A percentile compares a stretch with the other conserved stretches of the same genome.
Conservation (phyloP, 2,329 filamentous ascomycete genomes). For the Fusarium goolgardi region DNA sequence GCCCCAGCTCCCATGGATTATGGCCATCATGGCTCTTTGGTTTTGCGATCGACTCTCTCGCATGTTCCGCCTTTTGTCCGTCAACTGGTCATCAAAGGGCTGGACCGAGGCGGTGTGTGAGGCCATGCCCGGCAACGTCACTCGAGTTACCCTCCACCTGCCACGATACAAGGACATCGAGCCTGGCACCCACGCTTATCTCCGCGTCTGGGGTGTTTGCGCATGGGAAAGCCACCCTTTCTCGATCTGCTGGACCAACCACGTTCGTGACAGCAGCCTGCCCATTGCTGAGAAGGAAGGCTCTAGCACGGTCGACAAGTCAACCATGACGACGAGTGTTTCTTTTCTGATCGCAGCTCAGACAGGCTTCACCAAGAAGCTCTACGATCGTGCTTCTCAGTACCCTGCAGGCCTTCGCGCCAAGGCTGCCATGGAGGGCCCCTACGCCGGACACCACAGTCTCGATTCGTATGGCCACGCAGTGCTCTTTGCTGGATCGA, state of each 20-base stretch:
- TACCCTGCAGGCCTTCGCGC: constrained; percentile 68
- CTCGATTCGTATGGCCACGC: constrained; percentile 93
- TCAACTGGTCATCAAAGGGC: constrained; percentile 70
- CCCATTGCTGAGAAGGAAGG: constrained; percentile 57
- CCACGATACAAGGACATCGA: constrained; percentile 73
- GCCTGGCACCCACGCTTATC: constrained; percentile 79
- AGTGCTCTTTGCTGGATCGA: constrained; percentile 90
- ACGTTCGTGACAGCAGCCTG: constrained; percentile 57
- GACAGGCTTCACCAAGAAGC: constrained; percentile 85
- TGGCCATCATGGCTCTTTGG: constrained; percentile 83
- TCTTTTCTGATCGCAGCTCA: constrained; percentile 89
- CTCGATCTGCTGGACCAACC: constrained; percentile 79
- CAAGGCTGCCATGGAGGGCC: constrained; percentile 85
- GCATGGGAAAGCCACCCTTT: constrained; percentile 82
- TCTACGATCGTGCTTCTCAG: constrained; percentile 75
- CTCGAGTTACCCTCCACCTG: constrained; percentile 76
- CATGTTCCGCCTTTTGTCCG: constrained; percentile 71
- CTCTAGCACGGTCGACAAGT: constrained; percentile 54
- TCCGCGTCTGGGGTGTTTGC: constrained; percentile 74
- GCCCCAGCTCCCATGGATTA: constrained; percentile 78
- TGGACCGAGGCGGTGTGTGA: constrained; percentile 75
- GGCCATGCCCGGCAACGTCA: constrained; percentile 75
- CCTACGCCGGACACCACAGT: constrained; percentile 85
- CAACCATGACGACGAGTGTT: constrained; percentile 65
- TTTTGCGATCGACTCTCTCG: constrained; percentile 74